Evolutionary conservation across 2,329 filamentous ascomycete species (phyloP).

Genomic region (Colletotrichum sp.): DNA sequence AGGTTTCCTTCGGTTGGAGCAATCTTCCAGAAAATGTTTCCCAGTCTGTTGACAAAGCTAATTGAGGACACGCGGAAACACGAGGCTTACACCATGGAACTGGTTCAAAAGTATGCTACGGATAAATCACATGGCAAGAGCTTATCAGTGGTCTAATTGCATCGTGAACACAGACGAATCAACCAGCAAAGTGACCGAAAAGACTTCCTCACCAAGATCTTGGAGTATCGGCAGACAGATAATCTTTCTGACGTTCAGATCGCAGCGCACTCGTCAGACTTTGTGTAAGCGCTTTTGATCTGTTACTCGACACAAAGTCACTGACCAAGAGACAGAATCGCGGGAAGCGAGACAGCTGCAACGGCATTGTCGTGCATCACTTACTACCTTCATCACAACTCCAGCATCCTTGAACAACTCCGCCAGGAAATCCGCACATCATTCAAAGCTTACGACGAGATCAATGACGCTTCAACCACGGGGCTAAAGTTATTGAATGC

Average conservation of each 20-base stretch:
- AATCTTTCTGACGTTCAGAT: slow-evolving; percentile 30
- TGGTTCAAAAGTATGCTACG: background rate
- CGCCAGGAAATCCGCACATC: slow-evolving; percentile 48
- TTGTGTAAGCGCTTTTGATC: slow-evolving; percentile 23
- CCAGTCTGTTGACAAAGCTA: background rate
- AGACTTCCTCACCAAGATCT: slow-evolving; percentile 2
- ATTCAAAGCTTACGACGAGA: slow-evolving; percentile 22
- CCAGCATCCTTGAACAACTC: slow-evolving; percentile 39
- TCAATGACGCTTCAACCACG: slow-evolving; percentile 45
- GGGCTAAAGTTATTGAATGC: slow-evolving; percentile 62
- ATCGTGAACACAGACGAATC: background rate
- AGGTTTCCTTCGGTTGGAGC: background rate
- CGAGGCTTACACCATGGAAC: background rate
- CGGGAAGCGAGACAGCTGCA: background rate
- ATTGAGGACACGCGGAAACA: background rate
- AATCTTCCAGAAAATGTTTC: background rate
- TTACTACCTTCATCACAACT: background rate
- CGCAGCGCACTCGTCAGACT: slow-evolving; percentile 30
- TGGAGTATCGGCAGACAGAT: background rate
- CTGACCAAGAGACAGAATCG: background rate
- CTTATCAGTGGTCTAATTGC: background rate
- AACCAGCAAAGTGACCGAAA: background rate
- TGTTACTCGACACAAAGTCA: too few species aligned
- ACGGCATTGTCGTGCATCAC: background rate
- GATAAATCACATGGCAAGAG: slow-evolving; percentile 26